Percentiles rank a stretch among this genome's conserved stretches.
Conservation (phyloP, 345 rosid genomes). For the Geranium brycei region DNA sequence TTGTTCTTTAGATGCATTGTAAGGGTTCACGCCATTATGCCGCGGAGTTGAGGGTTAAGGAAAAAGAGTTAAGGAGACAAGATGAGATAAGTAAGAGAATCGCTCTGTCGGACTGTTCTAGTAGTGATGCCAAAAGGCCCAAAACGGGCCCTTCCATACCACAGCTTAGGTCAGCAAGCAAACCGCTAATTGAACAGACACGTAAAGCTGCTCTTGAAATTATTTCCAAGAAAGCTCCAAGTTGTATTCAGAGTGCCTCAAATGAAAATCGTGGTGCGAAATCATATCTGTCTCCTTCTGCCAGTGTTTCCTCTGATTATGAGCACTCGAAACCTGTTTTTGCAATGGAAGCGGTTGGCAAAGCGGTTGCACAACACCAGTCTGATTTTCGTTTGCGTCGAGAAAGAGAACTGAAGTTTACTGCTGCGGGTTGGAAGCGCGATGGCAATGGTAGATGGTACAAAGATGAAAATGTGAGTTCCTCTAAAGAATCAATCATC, state of each 20-base stretch:
- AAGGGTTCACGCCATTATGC: conserved; percentile 37
- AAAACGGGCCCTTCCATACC: background rate
- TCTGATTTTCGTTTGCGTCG: conserved; percentile 18
- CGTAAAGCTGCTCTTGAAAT: conserved; percentile 21
- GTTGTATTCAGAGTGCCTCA: background rate
- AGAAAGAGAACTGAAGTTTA: conserved; percentile 40
- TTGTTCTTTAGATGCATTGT: conserved; percentile 26
- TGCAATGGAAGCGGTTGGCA: conserved; percentile 4
- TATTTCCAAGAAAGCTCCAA: conserved; percentile 1
- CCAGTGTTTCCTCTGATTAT: background rate
- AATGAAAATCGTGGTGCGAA: conserved; percentile 2
- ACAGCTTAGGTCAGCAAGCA: conserved; percentile 11
- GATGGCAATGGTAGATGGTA: conserved; percentile 44
- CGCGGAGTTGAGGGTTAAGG: conserved; percentile 27
- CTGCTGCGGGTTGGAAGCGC: conserved; percentile 47
- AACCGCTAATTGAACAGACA: conserved; percentile 30
- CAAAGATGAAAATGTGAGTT: conserved; percentile 38
- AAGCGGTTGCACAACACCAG: conserved; percentile 5
- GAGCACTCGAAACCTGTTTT: conserved; percentile 2
- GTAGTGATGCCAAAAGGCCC: background rate
- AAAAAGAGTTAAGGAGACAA: conserved; percentile 16
- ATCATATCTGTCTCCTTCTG: background rate
- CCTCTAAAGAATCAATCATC: background rate
- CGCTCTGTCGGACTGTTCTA: conserved; percentile 15
- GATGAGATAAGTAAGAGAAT: conserved; percentile 26